Evolutionary conservation across 805 yeast genomes (phyloP).

Genomic region (Komagataella mondaviorum): DNA sequence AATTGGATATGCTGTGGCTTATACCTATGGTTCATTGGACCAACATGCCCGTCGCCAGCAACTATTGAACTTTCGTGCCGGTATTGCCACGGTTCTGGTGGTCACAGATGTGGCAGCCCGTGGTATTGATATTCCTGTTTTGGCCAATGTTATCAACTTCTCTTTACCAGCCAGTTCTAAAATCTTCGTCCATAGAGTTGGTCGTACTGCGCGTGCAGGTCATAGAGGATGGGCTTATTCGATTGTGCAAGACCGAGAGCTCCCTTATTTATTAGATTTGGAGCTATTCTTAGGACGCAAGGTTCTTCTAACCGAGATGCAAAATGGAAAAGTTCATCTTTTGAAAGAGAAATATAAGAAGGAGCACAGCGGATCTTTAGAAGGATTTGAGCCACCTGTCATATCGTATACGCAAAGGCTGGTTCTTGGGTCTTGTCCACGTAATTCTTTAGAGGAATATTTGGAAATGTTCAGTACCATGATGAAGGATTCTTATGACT

Average conservation of each 20-base stretch:
- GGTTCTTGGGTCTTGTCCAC: slow-evolving; percentile 74
- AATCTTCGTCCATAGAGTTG: slow-evolving; percentile 92
- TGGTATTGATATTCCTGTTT: slow-evolving; percentile 95
- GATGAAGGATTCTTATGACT: slow-evolving; percentile 52
- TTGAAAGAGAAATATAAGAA: slow-evolving; percentile 30
- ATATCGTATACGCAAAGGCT: slow-evolving; percentile 62
- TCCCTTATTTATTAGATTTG: slow-evolving; percentile 82
- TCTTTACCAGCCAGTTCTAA: slow-evolving; percentile 87
- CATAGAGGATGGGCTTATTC: slow-evolving; percentile 96
- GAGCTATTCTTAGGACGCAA: slow-evolving; percentile 84
- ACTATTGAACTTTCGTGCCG: slow-evolving; percentile 71
- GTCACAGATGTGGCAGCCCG: slow-evolving; percentile 98
- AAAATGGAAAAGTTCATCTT: slow-evolving; percentile 43
- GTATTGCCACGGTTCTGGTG: slow-evolving; percentile 74
- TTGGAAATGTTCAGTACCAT: slow-evolving; percentile 60
- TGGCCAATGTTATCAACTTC: slow-evolving; percentile 89
- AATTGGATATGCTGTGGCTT: slow-evolving; percentile 76
- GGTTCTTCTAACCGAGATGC: slow-evolving; percentile 56
- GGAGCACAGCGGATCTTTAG: slow-evolving; percentile 16
- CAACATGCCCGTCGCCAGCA: slow-evolving; percentile 91
- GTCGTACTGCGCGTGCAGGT: slow-evolving; percentile 99
- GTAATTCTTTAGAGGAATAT: slow-evolving; percentile 52
- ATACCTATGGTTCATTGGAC: slow-evolving; percentile 88
- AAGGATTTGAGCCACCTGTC: slow-evolving; percentile 34
- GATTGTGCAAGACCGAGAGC: slow-evolving; percentile 68